phyloP scores from a whole-genome alignment of 2,329 filamentous ascomycete species.

The Beauveria medogensis region DNA sequence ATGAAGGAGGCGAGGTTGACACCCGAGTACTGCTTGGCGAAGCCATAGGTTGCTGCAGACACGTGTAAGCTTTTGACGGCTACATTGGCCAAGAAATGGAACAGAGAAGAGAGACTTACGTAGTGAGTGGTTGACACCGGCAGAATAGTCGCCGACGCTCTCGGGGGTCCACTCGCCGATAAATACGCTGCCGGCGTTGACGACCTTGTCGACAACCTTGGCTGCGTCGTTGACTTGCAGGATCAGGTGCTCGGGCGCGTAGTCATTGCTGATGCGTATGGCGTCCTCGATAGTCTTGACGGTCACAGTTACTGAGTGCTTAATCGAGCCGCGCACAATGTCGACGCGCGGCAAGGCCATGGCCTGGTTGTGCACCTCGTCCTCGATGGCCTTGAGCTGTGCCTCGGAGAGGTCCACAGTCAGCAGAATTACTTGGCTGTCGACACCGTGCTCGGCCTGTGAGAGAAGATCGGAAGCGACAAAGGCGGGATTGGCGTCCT shows the following conservation, averaged over 20 bases:
- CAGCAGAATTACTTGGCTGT: slow-evolving; percentile 90
- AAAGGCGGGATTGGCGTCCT: slow-evolving; percentile 81
- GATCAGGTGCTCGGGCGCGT: slow-evolving; percentile 94
- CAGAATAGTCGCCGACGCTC: slow-evolving; percentile 95
- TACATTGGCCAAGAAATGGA: not conserved
- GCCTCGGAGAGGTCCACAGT: slow-evolving; percentile 69
- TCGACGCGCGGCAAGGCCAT: slow-evolving; percentile 81
- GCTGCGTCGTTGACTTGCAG: slow-evolving; percentile 76
- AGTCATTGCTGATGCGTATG: slow-evolving; percentile 79
- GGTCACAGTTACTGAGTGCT: slow-evolving; percentile 81
- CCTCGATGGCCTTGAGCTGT: slow-evolving; percentile 75
- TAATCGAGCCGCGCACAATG: slow-evolving; percentile 84
- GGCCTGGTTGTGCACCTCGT: slow-evolving; percentile 83
- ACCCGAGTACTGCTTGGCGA: slow-evolving; percentile 96
- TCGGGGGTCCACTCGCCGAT: slow-evolving; percentile 95
- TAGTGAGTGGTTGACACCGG: slow-evolving; percentile 93
- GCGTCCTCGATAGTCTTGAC: slow-evolving; percentile 65
- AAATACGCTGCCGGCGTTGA: slow-evolving; percentile 94
- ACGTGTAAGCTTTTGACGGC: slow-evolving; percentile 15
- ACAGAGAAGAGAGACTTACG: slow-evolving; percentile 53
- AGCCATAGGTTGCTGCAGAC: slow-evolving; percentile 79
- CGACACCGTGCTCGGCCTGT: slow-evolving; percentile 93
- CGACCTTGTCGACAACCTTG: slow-evolving; percentile 65
- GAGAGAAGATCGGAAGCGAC: slow-evolving; percentile 91
- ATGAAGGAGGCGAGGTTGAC: slow-evolving; percentile 94